Percentiles rank a stretch among this genome's conserved stretches.
Evolutionary conservation across 2,329 filamentous ascomycete species (phyloP).

Genomic region (Hypoxylon sp.): DNA sequence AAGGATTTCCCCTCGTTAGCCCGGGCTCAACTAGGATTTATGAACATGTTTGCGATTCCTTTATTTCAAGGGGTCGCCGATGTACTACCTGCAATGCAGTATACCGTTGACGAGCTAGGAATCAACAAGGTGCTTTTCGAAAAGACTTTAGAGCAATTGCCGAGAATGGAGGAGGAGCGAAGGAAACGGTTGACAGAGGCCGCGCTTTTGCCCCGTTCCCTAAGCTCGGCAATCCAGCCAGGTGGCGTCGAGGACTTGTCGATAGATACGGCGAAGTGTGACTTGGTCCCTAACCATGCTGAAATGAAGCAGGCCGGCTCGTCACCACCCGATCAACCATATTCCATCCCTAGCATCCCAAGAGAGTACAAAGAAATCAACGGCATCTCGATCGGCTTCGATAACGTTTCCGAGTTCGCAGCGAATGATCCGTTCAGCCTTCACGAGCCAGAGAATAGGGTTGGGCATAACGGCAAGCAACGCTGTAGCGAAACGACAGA

Average conservation of each 20-base stretch:
- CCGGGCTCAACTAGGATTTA: slow-evolving; percentile 92
- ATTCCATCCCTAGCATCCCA: slow-evolving; percentile 47
- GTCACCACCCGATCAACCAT: slow-evolving; percentile 38
- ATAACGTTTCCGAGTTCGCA: slow-evolving; percentile 57
- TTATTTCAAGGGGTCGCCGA: slow-evolving; percentile 89
- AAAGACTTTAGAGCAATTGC: slow-evolving; percentile 70
- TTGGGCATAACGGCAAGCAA: slow-evolving; percentile 56
- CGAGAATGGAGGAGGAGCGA: slow-evolving; percentile 54
- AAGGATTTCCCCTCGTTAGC: slow-evolving; percentile 84
- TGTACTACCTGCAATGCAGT: slow-evolving; percentile 83
- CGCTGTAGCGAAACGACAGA: slow-evolving; percentile 70
- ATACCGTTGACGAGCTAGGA: slow-evolving; percentile 83
- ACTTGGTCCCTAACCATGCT: slow-evolving; percentile 38
- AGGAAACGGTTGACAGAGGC: slow-evolving; percentile 51
- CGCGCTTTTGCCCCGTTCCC: slow-evolving; percentile 56
- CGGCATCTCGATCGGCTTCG: slow-evolving; percentile 55
- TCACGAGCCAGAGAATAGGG: slow-evolving; percentile 49
- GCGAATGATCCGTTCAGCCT: slow-evolving; percentile 60
- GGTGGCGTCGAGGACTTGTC: slow-evolving; percentile 37
- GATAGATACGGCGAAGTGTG: slow-evolving; percentile 28
- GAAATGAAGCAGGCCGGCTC: slow-evolving; percentile 42
- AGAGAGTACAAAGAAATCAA: slow-evolving; percentile 54
- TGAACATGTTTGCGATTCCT: slow-evolving; percentile 93
- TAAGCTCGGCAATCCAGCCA: slow-evolving; percentile 50
- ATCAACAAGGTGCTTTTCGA: slow-evolving; percentile 80